Evolutionary conservation across 2,329 filamentous ascomycete genomes (phyloP).

Genomic region (Claviceps purpurea): DNA sequence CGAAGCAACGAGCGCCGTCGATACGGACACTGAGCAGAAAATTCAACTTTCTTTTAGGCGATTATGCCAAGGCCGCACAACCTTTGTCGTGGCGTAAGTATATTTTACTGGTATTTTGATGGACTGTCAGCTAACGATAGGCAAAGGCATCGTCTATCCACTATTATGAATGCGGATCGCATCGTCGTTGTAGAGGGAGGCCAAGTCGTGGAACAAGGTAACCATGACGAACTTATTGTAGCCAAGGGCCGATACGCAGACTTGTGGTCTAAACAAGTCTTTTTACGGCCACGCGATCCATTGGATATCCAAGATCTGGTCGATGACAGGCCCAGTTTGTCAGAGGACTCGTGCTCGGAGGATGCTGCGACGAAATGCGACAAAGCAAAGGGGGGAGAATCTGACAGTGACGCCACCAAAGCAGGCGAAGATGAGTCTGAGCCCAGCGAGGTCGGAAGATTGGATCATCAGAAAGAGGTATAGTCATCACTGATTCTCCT

Average conservation of each 20-base stretch:
- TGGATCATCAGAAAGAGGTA: slow-evolving; percentile 36
- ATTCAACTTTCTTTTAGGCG: slow-evolving; percentile 49
- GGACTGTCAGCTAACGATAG: slow-evolving; percentile 3
- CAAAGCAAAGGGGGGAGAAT: slow-evolving; percentile 11
- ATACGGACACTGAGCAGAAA: slow-evolving; percentile 37
- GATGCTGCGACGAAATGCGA: slow-evolving; percentile 21
- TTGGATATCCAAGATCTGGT: slow-evolving; percentile 1
- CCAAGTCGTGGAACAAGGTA: slow-evolving; percentile 49
- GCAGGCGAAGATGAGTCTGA: slow-evolving; percentile 9
- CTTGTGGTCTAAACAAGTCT: slow-evolving; percentile 52
- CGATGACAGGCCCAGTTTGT: slow-evolving; percentile 12
- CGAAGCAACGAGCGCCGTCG: slow-evolving; percentile 37
- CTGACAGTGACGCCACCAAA: slow-evolving; percentile 13
- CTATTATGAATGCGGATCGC: slow-evolving; percentile 54
- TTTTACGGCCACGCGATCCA: slow-evolving; percentile 33
- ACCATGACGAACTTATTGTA: slow-evolving; percentile 43
- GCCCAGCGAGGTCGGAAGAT: slow-evolving; percentile 20
- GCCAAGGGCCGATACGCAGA: slow-evolving; percentile 48
- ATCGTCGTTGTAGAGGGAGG: slow-evolving; percentile 54
- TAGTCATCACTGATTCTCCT: not conserved
- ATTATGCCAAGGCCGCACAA: slow-evolving; percentile 48
- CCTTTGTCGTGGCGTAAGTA: slow-evolving; percentile 49
- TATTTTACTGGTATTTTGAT: no score
- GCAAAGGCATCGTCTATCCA: slow-evolving; percentile 51
- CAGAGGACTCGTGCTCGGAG: slow-evolving; percentile 25